Evolutionary conservation across 73 alveolate species (phyloP).

Genomic region (Uronychia setigera): DNA sequence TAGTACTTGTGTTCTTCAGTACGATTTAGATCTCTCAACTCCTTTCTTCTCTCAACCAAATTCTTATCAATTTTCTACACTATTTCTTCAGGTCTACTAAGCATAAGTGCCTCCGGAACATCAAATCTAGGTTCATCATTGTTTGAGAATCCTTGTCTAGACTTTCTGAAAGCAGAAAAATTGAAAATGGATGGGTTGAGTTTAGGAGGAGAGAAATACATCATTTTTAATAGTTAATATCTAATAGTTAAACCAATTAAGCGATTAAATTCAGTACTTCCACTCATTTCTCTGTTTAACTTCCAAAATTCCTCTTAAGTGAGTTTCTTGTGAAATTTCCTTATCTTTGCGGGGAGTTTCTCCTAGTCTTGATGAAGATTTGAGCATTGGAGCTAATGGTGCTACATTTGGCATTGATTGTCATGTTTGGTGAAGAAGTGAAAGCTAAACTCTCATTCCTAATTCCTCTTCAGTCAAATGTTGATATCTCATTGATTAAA

Average conservation of each 20-base stretch:
- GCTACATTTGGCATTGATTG: background rate
- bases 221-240: background rate
- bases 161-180: background rate
- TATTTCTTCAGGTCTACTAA: background rate
- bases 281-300: too few species aligned
- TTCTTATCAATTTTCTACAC: background rate
- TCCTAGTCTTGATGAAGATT: background rate
- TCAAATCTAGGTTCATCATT: background rate
- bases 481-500: background rate
- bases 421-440: background rate
- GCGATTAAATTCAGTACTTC: too few species aligned
- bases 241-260: background rate
- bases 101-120: background rate
- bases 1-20: background rate
- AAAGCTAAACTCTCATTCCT: background rate
- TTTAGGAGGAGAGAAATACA: background rate
- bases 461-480: background rate
- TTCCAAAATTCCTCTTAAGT: background rate
- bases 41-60: background rate
- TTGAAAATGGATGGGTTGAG: background rate
- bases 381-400: background rate
- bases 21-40: background rate
- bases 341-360: background rate
- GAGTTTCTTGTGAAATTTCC: background rate
- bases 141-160: background rate